phyloP scores from a whole-genome alignment of 148 eudicot species.

The Rhododendron williamsianum region DNA sequence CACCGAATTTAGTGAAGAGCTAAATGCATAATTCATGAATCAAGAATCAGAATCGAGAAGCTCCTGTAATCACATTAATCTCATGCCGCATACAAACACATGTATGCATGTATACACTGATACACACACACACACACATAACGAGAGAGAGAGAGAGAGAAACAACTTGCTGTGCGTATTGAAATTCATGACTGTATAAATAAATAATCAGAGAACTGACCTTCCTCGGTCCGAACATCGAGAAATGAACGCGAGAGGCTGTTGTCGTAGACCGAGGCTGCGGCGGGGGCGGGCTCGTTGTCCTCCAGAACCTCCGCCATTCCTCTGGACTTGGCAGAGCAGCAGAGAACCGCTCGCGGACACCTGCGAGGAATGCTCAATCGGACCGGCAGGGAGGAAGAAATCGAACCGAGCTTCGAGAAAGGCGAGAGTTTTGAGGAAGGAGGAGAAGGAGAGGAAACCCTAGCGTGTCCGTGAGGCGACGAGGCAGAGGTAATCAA shows the following conservation, averaged over 20 bases:
- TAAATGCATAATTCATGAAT: neutral
- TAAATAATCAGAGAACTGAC: conserved; percentile 9
- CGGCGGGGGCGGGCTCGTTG: conserved; percentile 1
- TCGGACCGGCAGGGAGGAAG: conserved; percentile 8
- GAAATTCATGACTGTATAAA: neutral
- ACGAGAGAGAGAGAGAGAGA: neutral
- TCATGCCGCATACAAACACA: neutral
- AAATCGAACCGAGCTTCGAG: neutral
- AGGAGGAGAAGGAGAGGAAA: conserved; percentile 5
- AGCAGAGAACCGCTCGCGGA: conserved; percentile 11
- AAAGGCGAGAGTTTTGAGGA: neutral
- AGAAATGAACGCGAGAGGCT: conserved; percentile 27
- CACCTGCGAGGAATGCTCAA: conserved; percentile 11
- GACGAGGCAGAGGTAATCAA: conserved; percentile 22
- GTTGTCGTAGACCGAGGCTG: neutral
- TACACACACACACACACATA: neutral
- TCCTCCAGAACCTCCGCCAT: conserved; percentile 9
- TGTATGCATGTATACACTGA: neutral
- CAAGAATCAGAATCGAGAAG: neutral
- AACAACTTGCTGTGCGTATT: neutral
- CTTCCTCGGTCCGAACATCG: conserved; percentile 28
- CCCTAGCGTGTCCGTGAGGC: conserved; percentile 17
- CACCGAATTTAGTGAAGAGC: neutral
- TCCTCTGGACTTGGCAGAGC: conserved; percentile 11
- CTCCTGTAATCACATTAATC: neutral